Evolutionary conservation across 1,139 yeast species (phyloP), one percentile per base, ranked within the genome.

Genomic region (Candida freyschussii): DNA sequence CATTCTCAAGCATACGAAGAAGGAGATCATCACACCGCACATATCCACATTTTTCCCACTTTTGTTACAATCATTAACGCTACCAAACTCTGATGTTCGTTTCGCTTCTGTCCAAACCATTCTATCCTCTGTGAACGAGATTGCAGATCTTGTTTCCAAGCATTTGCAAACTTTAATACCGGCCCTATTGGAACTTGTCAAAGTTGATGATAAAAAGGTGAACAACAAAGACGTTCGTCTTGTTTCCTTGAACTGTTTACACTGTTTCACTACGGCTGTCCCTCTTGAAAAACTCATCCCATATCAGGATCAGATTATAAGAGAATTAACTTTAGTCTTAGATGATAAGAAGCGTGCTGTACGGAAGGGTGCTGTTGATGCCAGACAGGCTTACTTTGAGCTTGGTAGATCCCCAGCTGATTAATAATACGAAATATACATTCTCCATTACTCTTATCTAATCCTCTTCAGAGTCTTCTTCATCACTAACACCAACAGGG

Each of bases 311-410:
- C 57, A 55, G 5, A 66, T 84, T 7, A 63, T 85, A 27, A 57
- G 50, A 17, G 67, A 65, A 8, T 60, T 85, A 32, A 63, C 62
- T 2, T 52, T 50, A 1, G 78, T 72, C 1, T 62, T 91, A 43
- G 95, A 84, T 45, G 96, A 91, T 54, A 72, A 68, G 33, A 79
- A 69, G 52, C 72, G 98, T 55, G 60, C 57, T 6, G 85, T 91
- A 3, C 72, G 98, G 49, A 79, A 76, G 52, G 69, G 75, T 34
- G 81, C 89, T 7, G 78, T 82, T 34, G 85, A 81, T 46, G 75
- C 91, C 33, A 73, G 96, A 51, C 97, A 91, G 53, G 63, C 69
- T 3, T 78, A 75, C 44, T 83, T 62, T 55, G 93, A 82, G 34
- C 36, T 63, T 19, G 67, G 68, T 10, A 47, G 48, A 34, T 34